These are phyloP conservation scores for Solanum hybrid DNA, from an alignment of 305 asterid species.

Conservation along the genomic window DNA sequence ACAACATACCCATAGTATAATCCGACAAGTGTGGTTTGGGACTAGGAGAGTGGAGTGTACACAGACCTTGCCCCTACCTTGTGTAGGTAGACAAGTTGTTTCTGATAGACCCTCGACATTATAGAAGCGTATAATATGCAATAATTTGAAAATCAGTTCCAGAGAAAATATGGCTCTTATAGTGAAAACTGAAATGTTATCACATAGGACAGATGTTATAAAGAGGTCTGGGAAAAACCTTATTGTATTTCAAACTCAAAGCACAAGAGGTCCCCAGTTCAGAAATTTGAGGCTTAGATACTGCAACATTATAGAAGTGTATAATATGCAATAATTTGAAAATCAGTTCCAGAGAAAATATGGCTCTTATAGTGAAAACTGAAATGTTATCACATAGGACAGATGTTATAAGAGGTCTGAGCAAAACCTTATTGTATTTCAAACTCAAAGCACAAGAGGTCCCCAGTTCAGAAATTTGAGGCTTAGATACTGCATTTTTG, in stretches of 20 bases:
- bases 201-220: not conserved
- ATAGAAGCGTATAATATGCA: not conserved
- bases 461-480: too few relatives aligned
- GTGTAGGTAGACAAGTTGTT: not conserved
- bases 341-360: not conserved
- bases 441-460: too few relatives aligned
- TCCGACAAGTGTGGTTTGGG: not conserved
- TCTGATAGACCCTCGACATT: not conserved
- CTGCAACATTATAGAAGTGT: not conserved
- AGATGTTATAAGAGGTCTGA: too few relatives aligned
- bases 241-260: not conserved
- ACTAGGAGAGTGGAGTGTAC: too few relatives aligned
- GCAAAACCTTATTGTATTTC: too few relatives aligned
- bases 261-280: not conserved
- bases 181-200: not conserved
- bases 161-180: not conserved
- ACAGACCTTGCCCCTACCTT: not conserved
- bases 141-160: not conserved
- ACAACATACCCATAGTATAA: not conserved
- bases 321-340: not conserved
- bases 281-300: slow-evolving; percentile 11
- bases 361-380: not conserved
- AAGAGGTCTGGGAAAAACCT: not conserved
- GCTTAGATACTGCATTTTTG: not conserved
- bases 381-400: not conserved